These are phyloP conservation scores for Gomphus bonarii DNA, from an alignment of 1,284 basidiomycete species.

Conservation along the genomic window DNA sequence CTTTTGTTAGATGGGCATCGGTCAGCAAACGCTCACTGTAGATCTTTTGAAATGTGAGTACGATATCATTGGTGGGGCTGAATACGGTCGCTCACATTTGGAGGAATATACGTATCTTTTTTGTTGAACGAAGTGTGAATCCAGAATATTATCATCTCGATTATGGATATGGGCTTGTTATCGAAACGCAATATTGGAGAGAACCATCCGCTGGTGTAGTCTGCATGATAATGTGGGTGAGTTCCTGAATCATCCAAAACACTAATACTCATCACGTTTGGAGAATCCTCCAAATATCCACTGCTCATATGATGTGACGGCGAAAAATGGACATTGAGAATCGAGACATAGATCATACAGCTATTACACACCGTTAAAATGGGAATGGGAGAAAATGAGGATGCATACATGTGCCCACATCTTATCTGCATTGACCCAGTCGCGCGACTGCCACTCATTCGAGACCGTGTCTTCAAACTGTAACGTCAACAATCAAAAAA, in stretches of 20 bases:
- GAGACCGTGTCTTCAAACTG: background rate
- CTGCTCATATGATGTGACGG: background rate
- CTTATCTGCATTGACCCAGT: background rate
- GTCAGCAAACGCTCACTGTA: background rate
- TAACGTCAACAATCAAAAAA: background rate
- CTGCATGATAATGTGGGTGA: background rate
- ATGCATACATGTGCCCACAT: background rate
- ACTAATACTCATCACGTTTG: background rate
- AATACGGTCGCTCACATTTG: background rate
- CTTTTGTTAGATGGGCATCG: background rate
- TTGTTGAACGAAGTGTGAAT: background rate
- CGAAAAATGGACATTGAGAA: background rate
- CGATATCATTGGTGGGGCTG: background rate
- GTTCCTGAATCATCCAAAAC: background rate
- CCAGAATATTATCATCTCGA: background rate
- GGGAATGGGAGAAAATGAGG: background rate
- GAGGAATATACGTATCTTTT: background rate
- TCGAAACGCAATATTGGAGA: background rate
- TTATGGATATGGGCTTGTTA: background rate
- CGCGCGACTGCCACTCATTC: background rate
- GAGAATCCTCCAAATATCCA: slow-evolving; percentile 2
- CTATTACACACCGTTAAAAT: background rate
- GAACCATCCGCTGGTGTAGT: background rate
- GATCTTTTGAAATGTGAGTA: background rate
- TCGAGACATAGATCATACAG: slow-evolving; percentile 2